These are phyloP conservation scores for Boletus patriciae DNA, from an alignment of 768 basidiomycete species.

Conservation along the genomic window DNA sequence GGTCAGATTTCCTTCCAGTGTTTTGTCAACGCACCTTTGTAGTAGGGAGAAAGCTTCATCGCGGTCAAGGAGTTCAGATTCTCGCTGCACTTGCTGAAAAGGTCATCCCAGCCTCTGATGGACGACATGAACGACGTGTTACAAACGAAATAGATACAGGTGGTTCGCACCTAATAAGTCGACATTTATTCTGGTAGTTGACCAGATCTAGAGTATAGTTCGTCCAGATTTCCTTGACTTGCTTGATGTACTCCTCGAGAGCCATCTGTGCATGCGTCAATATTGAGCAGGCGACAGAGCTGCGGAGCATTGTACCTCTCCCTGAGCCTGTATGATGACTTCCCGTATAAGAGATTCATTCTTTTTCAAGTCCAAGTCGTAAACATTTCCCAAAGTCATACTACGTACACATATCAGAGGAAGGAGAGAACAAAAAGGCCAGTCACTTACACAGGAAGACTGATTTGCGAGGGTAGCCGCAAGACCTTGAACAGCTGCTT, in stretches of 20 bases:
- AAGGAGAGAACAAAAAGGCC: conserved; percentile 11
- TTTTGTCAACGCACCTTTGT: conserved; percentile 65
- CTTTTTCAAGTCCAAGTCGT: conserved; percentile 92
- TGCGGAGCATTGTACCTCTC: conserved; percentile 61
- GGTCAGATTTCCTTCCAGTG: not conserved
- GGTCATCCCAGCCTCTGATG: conserved; percentile 89
- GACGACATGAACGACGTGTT: conserved; percentile 8
- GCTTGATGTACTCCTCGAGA: conserved; percentile 91
- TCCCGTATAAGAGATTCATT: conserved; percentile 92
- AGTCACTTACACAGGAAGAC: conserved; percentile 62
- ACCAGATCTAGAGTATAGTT: conserved; percentile 94
- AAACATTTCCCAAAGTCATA: conserved; percentile 95
- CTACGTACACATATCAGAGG: conserved; percentile 39
- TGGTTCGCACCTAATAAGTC: conserved; percentile 72
- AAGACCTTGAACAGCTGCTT: conserved; percentile 93
- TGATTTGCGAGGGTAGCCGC: conserved; percentile 70
- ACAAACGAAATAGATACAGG: not conserved
- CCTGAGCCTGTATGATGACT: conserved; percentile 95
- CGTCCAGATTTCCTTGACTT: conserved; percentile 97
- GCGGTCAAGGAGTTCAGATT: conserved; percentile 94
- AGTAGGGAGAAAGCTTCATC: conserved; percentile 98
- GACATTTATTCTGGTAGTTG: conserved; percentile 98
- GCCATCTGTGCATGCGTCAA: conserved; percentile 66
- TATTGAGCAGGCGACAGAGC: not conserved
- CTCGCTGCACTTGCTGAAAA: conserved; percentile 96